Conservation (phyloP, 2,329 filamentous ascomycete genomes). For the Tympanopsis confertula region DNA sequence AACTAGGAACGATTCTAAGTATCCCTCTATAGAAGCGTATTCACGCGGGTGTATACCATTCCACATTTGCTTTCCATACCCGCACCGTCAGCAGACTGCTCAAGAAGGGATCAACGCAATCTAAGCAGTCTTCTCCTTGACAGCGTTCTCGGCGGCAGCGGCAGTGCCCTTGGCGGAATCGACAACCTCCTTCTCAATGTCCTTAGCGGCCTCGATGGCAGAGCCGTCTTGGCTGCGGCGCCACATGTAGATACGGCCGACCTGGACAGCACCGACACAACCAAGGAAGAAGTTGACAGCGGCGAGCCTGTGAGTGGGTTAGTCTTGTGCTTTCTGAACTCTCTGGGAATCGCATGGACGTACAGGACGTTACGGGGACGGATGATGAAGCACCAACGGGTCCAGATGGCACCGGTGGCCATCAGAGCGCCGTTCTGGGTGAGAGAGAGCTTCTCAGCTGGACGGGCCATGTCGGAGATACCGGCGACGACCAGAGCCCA, state of each 20-base stretch:
- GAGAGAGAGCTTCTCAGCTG: constrained; percentile 82
- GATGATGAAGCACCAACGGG: constrained; percentile 96
- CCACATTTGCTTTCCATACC: no score
- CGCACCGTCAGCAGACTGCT: no score
- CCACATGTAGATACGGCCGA: constrained; percentile 62
- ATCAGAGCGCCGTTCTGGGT: constrained; percentile 87
- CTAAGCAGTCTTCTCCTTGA: constrained; percentile 1
- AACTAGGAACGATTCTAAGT: no score
- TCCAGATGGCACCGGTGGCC: constrained; percentile 92
- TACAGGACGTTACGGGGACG: constrained; percentile 84
- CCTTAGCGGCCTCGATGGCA: background rate
- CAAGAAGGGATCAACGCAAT: no score
- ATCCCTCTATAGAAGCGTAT: no score
- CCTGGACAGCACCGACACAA: constrained; percentile 73
- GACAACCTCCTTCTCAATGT: background rate
- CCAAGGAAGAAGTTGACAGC: constrained; percentile 98
- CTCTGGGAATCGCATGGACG: constrained; percentile 15
- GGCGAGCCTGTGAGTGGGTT: constrained; percentile 49
- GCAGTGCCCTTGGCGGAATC: background rate
- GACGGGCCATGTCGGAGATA: constrained; percentile 80
- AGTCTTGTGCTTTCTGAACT: background rate
- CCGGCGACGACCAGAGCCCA: constrained; percentile 91
- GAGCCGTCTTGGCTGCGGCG: constrained; percentile 18
- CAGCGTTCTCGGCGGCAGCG: background rate
- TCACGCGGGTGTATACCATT: no score